Percentiles rank a stretch among this genome's conserved stretches.
These are phyloP conservation scores for Echinochloa phyllopogon DNA, from an alignment of 176 grass and related monocot species.

Conservation along the genomic window DNA sequence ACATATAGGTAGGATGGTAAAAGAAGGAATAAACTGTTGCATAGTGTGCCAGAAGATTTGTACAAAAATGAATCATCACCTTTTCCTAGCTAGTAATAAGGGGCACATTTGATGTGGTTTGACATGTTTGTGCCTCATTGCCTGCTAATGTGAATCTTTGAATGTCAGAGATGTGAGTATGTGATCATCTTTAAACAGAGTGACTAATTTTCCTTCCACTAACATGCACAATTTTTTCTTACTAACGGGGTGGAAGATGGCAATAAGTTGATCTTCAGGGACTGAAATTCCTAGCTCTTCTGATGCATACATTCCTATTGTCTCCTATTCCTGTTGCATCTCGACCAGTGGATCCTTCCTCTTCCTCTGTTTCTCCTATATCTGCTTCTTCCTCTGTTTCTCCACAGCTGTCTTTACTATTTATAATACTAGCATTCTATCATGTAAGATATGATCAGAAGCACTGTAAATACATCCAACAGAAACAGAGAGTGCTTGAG, in stretches of 20 bases:
- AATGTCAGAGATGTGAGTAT: too few relatives aligned
- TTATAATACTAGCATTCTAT: too few relatives aligned
- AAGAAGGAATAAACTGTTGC: background rate
- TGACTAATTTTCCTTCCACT: too few relatives aligned
- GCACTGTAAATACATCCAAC: too few relatives aligned
- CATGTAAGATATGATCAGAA: too few relatives aligned
- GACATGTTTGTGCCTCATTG: background rate
- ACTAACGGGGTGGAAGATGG: too few relatives aligned
- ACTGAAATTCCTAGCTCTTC: too few relatives aligned
- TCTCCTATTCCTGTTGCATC: background rate
- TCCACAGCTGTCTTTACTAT: background rate
- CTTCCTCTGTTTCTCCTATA: background rate
- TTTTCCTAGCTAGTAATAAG: background rate
- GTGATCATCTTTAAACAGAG: too few relatives aligned
- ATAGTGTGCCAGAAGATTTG: background rate
- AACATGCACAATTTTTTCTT: too few relatives aligned
- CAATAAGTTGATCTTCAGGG: too few relatives aligned
- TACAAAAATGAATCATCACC: background rate
- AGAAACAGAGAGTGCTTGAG: background rate
- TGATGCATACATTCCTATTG: background rate
- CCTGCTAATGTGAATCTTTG: background rate
- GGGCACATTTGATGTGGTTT: background rate
- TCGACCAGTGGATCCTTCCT: background rate
- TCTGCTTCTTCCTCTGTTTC: too few relatives aligned
- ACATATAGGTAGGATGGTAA: too few relatives aligned